Base-by-base conservation (phyloP, 176 grass and related monocot genomes). In the Phyllostachys edulis region DNA sequence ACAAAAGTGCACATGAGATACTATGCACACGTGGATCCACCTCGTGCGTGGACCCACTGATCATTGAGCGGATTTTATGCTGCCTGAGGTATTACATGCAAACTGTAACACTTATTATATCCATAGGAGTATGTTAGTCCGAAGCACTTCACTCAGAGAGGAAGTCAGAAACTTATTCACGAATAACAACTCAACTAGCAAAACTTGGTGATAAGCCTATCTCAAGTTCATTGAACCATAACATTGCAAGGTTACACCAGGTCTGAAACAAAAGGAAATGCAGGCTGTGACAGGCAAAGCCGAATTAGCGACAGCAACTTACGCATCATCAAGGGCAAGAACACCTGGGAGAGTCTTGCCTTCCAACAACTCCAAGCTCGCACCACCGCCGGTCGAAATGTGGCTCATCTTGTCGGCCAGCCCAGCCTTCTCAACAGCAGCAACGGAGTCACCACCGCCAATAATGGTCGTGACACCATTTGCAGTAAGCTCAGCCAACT, bases 401-500 rank as follows among this genome's bases (percentile, higher is more conserved):
- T 98, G 96, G 89, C 96, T 98, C 96, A 98, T 98, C 80, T 98
- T 98, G 77, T 92, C 91, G 0, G 96, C 91, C 15, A 98, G 77
- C 50, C 96, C 96, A 60, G 85, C 93, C 76, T 98, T 98, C 91
- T 98, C 96, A 14, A 98, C 96, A 27, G 96, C 96, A 69, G 96
- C 93, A 37, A 98, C 96, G 0, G 96, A 98, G 64, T 98, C 96
- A 36, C 96, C 96, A 4, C 96, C 96, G 4, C 96, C 96, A 0
- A 98, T 98, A 72, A 98, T 98, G 80, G 91, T 98, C 4, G 93
- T 93, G 34, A 90, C 96, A 3, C 93, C 93, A 39, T 78, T 91
- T 18, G 67, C 82, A 34, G 91, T 98, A 78, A 98, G 83, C 10
- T 95, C 96, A 72, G 96, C 93, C 83, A 98, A 78, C 84, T 98